Evolutionary conservation across 2,329 filamentous ascomycete genomes (phyloP), one percentile per base, ranked within the genome.

Genomic region (Bipolaris victoriae): DNA sequence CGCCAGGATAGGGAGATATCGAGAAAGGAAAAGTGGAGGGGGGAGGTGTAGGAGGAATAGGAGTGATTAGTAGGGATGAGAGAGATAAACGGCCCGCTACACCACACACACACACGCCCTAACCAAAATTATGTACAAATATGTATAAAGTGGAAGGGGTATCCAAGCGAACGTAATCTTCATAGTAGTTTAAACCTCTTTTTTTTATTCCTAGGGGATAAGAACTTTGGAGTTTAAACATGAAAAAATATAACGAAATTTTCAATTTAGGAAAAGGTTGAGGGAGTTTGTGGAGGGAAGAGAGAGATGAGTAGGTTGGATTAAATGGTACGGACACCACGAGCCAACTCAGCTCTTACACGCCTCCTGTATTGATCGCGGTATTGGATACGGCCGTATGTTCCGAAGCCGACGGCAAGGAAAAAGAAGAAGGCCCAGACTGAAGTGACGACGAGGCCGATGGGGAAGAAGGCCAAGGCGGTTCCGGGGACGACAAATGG

Each of bases 401-500:
- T 91, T 54, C 90, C 90, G 55, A 83, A 82, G 3, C 83, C 88
- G 20, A 83, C 84, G 0, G 75, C 73, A 6, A 86, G 49, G 24
- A 88, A 85, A 18, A 89, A 74, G 29, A 63, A 58, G 0, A 83
- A 61, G 1, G 86, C 74, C 88, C 90, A 92, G 11, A 83, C 68
- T 37, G 83, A 78, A 2, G 85, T 89, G 66, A 92, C 82, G 63
- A 90, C 78, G n/a, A 89, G 78, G 16, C 90, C 90, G 29, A 88
- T 79, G 7, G 90, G 89, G 75, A 90, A 88, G 58, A 91, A 85
- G 66, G 90, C 80, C 52, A 92, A 81, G 58, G 85, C 82, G 37
- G 86, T 82, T 43, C 90, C 90, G 0, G 90, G 90, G 1, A 92
- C 78, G 13, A 90, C 80, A 64, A 92, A 92, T 1, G 88, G 85